Conservation (phyloP, 208 protist species). For the Naegleria gruberi region DNA sequence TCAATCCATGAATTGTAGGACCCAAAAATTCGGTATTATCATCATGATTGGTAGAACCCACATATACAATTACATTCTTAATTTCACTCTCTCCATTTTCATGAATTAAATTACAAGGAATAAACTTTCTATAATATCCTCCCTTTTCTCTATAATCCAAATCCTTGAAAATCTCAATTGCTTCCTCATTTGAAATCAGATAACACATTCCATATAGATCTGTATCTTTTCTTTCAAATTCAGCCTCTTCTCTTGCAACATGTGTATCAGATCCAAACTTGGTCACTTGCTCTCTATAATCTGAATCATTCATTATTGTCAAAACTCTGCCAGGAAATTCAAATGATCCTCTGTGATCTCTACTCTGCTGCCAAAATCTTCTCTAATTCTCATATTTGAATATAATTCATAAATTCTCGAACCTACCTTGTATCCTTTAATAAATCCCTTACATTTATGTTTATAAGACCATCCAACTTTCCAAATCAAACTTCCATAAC, state of each 20-base stretch:
- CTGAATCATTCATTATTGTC: not conserved
- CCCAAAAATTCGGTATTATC: slow-evolving; percentile 1
- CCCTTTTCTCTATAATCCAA: not conserved
- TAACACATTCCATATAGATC: slow-evolving; percentile 5
- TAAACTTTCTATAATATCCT: not conserved
- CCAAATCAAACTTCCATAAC: slow-evolving; percentile 20
- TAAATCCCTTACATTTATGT: not conserved
- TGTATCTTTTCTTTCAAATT: not conserved
- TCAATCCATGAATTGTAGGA: not conserved
- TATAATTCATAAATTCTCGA: too few relatives aligned
- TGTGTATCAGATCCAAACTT: not conserved
- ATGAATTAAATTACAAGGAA: not conserved
- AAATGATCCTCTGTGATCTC: slow-evolving; percentile 9
- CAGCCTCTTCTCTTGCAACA: not conserved
- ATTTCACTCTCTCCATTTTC: too few relatives aligned
- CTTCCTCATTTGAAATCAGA: not conserved
- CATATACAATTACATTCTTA: not conserved
- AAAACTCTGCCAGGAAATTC: slow-evolving; percentile 13
- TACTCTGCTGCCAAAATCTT: slow-evolving; percentile 13
- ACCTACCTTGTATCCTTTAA: not conserved
- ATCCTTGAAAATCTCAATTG: not conserved
- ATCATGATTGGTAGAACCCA: not conserved
- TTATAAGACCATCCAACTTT: not conserved
- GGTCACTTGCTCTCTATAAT: not conserved
- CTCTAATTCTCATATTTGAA: not conserved